Percentiles rank a stretch among this genome's conserved stretches.
Evolutionary conservation across 2,329 filamentous ascomycete species (phyloP).

Genomic region (Colletotrichum sojae): DNA sequence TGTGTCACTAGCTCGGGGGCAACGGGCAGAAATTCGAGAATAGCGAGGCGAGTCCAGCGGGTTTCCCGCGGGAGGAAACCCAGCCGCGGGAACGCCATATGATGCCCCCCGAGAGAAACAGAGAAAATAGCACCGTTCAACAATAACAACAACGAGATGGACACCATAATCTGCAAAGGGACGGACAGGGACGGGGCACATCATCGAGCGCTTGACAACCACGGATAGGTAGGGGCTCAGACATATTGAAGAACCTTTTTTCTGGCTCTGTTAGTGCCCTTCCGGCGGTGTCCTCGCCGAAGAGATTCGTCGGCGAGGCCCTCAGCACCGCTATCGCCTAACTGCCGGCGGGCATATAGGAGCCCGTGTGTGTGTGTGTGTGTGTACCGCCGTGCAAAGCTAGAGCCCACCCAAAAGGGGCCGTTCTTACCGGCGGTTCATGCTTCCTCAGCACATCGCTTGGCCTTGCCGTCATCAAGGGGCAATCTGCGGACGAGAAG

Average conservation of each 20-base stretch:
- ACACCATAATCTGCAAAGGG: not conserved
- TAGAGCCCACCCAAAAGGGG: no score
- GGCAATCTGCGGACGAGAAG: no score
- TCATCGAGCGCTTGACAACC: not conserved
- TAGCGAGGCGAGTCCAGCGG: not conserved
- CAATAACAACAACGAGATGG: not conserved
- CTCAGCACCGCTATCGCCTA: slow-evolving; percentile 2
- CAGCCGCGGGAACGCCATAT: no score
- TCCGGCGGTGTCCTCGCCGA: slow-evolving; percentile 14
- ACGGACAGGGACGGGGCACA: not conserved
- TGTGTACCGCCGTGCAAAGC: no score
- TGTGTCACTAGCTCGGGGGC: no score
- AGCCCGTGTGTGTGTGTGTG: no score
- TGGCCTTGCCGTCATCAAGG: no score
- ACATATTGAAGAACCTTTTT: slow-evolving; percentile 24
- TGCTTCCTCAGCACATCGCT: no score
- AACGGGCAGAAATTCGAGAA: not conserved
- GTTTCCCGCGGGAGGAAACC: no score
- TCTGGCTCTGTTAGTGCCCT: slow-evolving; percentile 6
- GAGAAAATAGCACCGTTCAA: no score
- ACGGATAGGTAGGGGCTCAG: not conserved
- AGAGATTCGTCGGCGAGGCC: slow-evolving; percentile 1
- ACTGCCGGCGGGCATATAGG: not conserved
- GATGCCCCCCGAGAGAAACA: no score
- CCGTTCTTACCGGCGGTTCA: no score